A percentile compares a stretch with the other conserved stretches of the same genome.
These are phyloP conservation scores for Lachancea sp. DNA, from an alignment of 805 yeast species.

Conservation along the genomic window DNA sequence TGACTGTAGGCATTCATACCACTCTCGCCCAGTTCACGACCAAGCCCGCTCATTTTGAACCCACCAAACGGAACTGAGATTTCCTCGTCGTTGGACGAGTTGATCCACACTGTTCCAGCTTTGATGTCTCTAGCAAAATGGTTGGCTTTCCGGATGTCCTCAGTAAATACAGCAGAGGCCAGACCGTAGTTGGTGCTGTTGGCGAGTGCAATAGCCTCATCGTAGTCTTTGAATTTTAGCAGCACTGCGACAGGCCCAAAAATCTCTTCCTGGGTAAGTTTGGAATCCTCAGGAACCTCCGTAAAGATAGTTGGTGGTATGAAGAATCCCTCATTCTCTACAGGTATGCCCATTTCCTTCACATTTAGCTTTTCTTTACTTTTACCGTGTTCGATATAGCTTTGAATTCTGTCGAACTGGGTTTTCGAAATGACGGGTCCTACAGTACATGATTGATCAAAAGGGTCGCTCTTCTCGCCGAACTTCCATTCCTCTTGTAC, in stretches of 20 bases:
- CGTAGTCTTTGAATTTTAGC: slow-evolving; percentile 33
- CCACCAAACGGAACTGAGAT: slow-evolving; percentile 74
- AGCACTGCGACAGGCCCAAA: slow-evolving; percentile 42
- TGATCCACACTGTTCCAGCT: slow-evolving; percentile 67
- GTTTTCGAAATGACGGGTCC: slow-evolving; percentile 50
- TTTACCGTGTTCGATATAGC: slow-evolving; percentile 40
- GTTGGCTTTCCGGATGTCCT: slow-evolving; percentile 58
- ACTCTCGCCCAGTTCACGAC: slow-evolving; percentile 73
- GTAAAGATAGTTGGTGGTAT: slow-evolving; percentile 40
- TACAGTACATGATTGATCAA: slow-evolving; percentile 32
- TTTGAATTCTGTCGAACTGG: slow-evolving; percentile 39
- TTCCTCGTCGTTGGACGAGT: slow-evolving; percentile 61
- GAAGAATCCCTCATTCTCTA: slow-evolving; percentile 27
- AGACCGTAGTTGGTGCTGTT: slow-evolving; percentile 38
- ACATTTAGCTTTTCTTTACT: slow-evolving; percentile 39
- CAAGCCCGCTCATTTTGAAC: slow-evolving; percentile 70
- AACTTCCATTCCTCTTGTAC: slow-evolving; percentile 43
- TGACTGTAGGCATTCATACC: slow-evolving; percentile 68
- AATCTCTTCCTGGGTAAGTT: slow-evolving; percentile 37
- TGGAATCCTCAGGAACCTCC: slow-evolving; percentile 35
- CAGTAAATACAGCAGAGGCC: slow-evolving; percentile 55
- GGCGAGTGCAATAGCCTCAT: slow-evolving; percentile 37
- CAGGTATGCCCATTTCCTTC: slow-evolving; percentile 29
- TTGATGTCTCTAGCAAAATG: slow-evolving; percentile 52
- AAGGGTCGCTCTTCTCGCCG: slow-evolving; percentile 49